Conservation (phyloP, 176 grass and related monocot genomes). For the Tillandsia leiboldiana region DNA sequence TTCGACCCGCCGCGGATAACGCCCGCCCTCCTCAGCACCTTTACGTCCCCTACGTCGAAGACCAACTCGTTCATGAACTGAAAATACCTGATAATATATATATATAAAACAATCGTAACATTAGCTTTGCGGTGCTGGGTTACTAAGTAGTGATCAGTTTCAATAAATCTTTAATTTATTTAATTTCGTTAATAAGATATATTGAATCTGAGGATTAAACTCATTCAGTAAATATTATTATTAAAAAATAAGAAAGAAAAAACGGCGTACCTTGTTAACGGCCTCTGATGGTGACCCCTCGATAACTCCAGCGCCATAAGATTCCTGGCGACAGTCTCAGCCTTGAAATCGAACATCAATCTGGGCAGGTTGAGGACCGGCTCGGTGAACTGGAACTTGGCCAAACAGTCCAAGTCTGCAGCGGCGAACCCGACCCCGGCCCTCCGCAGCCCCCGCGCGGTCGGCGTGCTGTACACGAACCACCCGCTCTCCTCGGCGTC, state of each 20-base stretch:
- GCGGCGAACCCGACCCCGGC: constrained; percentile 27
- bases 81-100: constrained; percentile 21
- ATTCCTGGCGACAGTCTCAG: constrained; percentile 43
- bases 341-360: constrained; percentile 40
- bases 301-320: constrained; percentile 37
- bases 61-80: constrained; percentile 61
- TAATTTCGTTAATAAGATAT: no score
- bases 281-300: constrained; percentile 21
- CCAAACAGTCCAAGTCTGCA: constrained; percentile 4
- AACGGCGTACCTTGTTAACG: constrained; percentile 21
- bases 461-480: constrained; percentile 13
- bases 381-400: constrained; percentile 15
- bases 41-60: constrained; percentile 20
- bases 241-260: no score
- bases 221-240: no score
- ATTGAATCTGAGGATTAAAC: no score
- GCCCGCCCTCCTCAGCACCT: constrained; percentile 25
- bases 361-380: constrained; percentile 21
- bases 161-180: no score
- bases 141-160: no score
- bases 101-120: no score
- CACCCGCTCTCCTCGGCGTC: not conserved
- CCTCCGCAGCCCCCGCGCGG: constrained; percentile 26
- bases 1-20: constrained; percentile 20
- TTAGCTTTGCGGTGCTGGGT: no score